Base-by-base conservation (phyloP, 306 rosid species). In the Alnus rubra region DNA sequence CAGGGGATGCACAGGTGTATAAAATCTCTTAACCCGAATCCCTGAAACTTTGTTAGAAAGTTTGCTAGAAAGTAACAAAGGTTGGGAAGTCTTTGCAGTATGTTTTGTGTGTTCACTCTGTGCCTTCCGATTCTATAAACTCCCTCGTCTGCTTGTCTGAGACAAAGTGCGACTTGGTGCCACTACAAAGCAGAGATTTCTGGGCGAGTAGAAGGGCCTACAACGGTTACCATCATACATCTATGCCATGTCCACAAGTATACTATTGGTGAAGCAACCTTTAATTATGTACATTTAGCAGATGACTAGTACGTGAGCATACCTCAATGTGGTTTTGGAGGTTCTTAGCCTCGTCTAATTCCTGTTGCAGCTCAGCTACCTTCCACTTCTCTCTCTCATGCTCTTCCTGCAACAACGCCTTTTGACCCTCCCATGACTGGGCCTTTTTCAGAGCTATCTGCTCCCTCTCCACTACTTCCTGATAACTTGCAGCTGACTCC, bases 401-500 rank as follows among this genome's bases (percentile, higher is more conserved):
- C 73, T 84, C 96, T 69, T 84, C 89, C 67, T 82, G 86, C 81
- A 88, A 84, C 58, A 77, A 79, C 39, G 51, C 78, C 7, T 78
- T 86, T 78, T 79, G 60, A 51, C 85, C 78, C 81, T 88, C 88
- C 82, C 80, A 83, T 65, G 85, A 78, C 79, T 82, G 88, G 50
- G 52, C 81, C 81, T 79, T 79, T 76, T 83, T 81, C 60, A 71
- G 76, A 42, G 83, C 69, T 50, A 30, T 53, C 76, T 85, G 81
- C 85, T 86, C 93, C 78, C 88, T 85, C 77, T 85, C 84, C 69
- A 83, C 76, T 79, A 87, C 87, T 77, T 85, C 78, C 70, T 49
- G 86, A 71, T 80, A 72, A 33, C 77, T 78, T 59, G 75, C 59
- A 67, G 74, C 69, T n/a, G 89, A 83, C 76, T 86, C 85, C 53